Evolutionary conservation across 139 green algal species (phyloP).

Genomic region (Chlamydomonas sphaeroides): DNA sequence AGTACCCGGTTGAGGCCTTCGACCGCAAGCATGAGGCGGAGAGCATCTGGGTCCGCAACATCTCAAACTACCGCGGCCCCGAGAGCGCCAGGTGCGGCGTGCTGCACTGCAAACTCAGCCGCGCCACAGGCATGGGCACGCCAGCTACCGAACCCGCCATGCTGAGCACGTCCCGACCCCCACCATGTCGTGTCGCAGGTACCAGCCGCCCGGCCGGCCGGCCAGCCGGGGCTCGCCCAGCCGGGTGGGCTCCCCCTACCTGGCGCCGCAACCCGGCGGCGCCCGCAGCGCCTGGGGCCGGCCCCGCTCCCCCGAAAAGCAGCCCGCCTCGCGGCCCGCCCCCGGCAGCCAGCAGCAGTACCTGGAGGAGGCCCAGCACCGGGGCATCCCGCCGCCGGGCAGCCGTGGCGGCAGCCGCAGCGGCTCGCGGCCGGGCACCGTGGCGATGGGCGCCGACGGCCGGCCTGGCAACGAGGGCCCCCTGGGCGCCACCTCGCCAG

Average conservation of each 20-base stretch:
- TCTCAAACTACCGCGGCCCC: slow-evolving; percentile 48
- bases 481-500: slow-evolving; percentile 14
- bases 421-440: slow-evolving; percentile 22
- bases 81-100: slow-evolving; percentile 15
- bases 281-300: background rate
- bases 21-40: slow-evolving; percentile 24
- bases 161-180: background rate
- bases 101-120: too few relatives aligned
- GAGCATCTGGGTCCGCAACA: slow-evolving; percentile 9
- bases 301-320: too few relatives aligned
- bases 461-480: background rate
- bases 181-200: slow-evolving; percentile 11
- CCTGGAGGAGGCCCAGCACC: slow-evolving; percentile 13
- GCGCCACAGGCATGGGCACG: background rate
- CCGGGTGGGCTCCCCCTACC: slow-evolving; percentile 25
- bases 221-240: slow-evolving; percentile 4
- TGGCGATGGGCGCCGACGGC: background rate
- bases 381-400: background rate
- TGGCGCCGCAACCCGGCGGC: background rate
- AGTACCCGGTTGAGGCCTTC: slow-evolving; percentile 29
- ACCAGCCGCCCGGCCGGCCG: slow-evolving; percentile 17
- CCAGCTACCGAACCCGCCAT: too few relatives aligned
- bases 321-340: too few relatives aligned
- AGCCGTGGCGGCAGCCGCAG: background rate
- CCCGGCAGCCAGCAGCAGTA: slow-evolving; percentile 14